Base-by-base conservation (phyloP, 306 rosid genomes). In the Prunus dulcis region DNA sequence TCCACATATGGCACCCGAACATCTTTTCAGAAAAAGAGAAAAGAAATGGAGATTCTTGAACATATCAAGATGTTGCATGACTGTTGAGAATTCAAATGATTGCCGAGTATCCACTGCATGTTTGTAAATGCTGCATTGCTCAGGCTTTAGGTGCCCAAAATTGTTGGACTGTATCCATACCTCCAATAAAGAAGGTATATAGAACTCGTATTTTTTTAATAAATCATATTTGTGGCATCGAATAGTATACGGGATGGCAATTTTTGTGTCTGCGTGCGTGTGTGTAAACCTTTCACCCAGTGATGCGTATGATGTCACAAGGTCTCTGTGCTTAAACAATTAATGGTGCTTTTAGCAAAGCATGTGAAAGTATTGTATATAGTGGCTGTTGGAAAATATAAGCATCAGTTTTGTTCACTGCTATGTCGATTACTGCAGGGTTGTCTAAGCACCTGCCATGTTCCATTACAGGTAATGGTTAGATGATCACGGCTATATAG, bases 1-100 rank as follows among this genome's bases (percentile, higher is more conserved):
- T 64, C 76, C 52, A 56, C 22, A 50, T 83, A 66, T 74, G 38
- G 22, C n/a, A 22, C 71, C 76, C 75, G 65, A 11, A 62, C 10
- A 62, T 13, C 5, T 60, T 60, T 62, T 13, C 64, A 22, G 64
- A 6, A 28, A 15, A 62, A 62, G 5, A 15, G 7, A 28, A 51
- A 51, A 62, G 18, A 62, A 76, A n/a, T 20, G 66, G 56, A 84
- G 83, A 74, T 76, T 76, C 69, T 38, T 62, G 68, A 60, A 71
- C 80, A 67, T 56, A 4, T 72, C 73, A 75, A 64, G 78, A 72
- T 73, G 74, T 66, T 68, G 82, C 53, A 64, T 45, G 82, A 67
- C 74, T 34, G 78, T 67, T 58, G 49, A 52, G 56, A 55, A 18
- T 28, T 61, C 75, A 74, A 61, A 64, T 34, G 51, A 67, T 60